Conservation (phyloP, 2,329 filamentous ascomycete genomes). For the Venturia effusa region DNA sequence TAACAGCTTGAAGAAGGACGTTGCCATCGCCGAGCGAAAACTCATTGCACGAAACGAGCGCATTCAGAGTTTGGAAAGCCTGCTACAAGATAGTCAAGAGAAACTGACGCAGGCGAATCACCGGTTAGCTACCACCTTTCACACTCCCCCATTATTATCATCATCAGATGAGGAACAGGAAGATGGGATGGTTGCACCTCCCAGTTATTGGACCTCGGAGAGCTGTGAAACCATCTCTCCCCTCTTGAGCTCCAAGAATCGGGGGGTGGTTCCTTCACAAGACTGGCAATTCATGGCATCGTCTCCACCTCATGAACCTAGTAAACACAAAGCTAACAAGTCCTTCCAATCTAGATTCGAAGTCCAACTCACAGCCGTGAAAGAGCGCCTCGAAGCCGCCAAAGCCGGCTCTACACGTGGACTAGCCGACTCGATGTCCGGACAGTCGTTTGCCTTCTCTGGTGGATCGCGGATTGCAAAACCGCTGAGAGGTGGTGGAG, state of each 20-base stretch:
- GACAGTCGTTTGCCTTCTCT: conserved; percentile 55
- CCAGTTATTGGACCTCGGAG: not conserved
- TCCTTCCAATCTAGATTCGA: conserved; percentile 60
- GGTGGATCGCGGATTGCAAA: conserved; percentile 50
- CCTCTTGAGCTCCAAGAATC: not conserved
- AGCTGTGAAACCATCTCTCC: not conserved
- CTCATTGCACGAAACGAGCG: conserved; percentile 93
- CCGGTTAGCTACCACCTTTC: conserved; percentile 53
- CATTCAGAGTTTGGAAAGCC: conserved; percentile 82
- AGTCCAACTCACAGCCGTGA: conserved; percentile 90
- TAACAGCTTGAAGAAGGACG: conserved; percentile 94
- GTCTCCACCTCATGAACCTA: not conserved
- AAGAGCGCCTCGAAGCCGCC: conserved; percentile 91
- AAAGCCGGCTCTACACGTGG: conserved; percentile 86
- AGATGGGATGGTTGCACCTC: not conserved
- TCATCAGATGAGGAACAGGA: not conserved
- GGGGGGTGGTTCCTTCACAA: not conserved
- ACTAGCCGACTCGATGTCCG: conserved; percentile 43
- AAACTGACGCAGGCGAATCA: conserved; percentile 96
- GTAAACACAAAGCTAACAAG: conserved; percentile 1
- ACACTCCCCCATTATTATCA: conserved; percentile 7
- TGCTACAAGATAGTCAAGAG: conserved; percentile 95
- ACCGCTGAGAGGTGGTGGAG: conserved; percentile 48
- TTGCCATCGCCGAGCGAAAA: conserved; percentile 95
- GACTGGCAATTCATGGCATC: not conserved